Evolutionary conservation across 805 yeast genomes (phyloP).

Genomic region (Ogataea siamensis): DNA sequence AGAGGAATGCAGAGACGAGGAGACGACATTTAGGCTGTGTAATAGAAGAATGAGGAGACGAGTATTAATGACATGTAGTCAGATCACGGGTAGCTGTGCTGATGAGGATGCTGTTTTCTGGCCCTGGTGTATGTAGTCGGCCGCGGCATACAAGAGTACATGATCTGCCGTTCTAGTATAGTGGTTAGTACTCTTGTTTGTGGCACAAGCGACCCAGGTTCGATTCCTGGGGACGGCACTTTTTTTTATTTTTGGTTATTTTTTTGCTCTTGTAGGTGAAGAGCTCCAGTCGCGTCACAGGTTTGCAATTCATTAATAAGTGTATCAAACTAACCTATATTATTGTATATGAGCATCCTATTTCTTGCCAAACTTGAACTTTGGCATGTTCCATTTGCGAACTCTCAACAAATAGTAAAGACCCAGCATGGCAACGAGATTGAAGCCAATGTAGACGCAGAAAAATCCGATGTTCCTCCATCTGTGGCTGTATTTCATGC

Average conservation of each 20-base stretch:
- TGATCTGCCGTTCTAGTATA: conserved; percentile 29
- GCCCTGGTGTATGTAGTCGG: neutral
- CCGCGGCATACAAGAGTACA: neutral
- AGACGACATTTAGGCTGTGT: neutral
- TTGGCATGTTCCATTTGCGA: conserved; percentile 10
- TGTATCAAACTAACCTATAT: too few species aligned
- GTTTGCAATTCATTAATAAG: too few species aligned
- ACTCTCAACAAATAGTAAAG: conserved; percentile 38
- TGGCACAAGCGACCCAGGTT: conserved; percentile 33
- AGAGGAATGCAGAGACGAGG: conserved; percentile 7
- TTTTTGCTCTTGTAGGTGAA: too few species aligned
- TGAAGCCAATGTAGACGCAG: conserved; percentile 56
- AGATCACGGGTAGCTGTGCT: too few species aligned
- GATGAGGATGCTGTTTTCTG: too few species aligned
- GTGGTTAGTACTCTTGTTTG: conserved; percentile 32
- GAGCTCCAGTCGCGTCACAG: too few species aligned
- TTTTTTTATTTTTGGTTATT: conserved; percentile 6
- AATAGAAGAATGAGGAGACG: too few species aligned
- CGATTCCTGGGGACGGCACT: conserved; percentile 28
- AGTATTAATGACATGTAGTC: too few species aligned
- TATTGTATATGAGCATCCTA: neutral
- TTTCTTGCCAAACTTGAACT: conserved; percentile 1
- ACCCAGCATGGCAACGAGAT: conserved; percentile 39
- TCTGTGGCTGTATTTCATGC: conserved; percentile 43
- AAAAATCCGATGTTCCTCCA: conserved; percentile 71